A percentile compares a stretch with the other conserved stretches of the same genome.
Evolutionary conservation across 2,329 filamentous ascomycete genomes (phyloP).

Genomic region (Leptographium procerum): DNA sequence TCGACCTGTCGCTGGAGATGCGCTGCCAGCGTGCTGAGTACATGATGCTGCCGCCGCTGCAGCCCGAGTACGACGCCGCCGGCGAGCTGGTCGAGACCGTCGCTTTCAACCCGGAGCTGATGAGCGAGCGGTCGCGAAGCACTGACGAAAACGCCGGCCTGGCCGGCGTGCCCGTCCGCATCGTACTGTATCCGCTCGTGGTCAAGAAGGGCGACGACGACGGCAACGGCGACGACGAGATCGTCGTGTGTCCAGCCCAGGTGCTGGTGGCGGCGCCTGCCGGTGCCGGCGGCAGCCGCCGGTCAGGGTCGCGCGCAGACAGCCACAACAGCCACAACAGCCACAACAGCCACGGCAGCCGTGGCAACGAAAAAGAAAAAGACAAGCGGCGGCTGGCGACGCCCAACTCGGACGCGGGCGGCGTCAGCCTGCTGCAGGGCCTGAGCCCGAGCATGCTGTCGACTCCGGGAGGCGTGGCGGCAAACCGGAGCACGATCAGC

Average conservation of each 20-base stretch:
- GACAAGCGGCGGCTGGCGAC: slow-evolving; percentile 24
- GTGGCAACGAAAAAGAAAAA: background rate
- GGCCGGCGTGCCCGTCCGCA: slow-evolving; percentile 68
- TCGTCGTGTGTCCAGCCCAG: slow-evolving; percentile 90
- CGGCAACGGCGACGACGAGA: slow-evolving; percentile 82
- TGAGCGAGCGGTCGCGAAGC: slow-evolving; percentile 67
- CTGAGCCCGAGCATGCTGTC: slow-evolving; percentile 10
- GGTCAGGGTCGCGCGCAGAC: slow-evolving; percentile 6
- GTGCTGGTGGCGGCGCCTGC: slow-evolving; percentile 60
- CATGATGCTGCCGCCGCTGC: slow-evolving; percentile 92
- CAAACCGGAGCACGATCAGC: slow-evolving; percentile 23
- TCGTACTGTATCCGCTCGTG: slow-evolving; percentile 91
- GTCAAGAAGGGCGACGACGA: slow-evolving; percentile 90
- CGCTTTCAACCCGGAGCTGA: slow-evolving; percentile 81
- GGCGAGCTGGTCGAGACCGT: slow-evolving; percentile 83
- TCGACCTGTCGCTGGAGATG: slow-evolving; percentile 91
- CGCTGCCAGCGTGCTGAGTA: slow-evolving; percentile 93
- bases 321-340: background rate
- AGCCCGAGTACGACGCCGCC: slow-evolving; percentile 88
- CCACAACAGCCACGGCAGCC: background rate
- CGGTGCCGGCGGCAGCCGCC: slow-evolving; percentile 1
- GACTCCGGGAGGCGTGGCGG: slow-evolving; percentile 26
- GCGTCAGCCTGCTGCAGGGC: slow-evolving; percentile 23
- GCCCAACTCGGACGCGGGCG: slow-evolving; percentile 41
- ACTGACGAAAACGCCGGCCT: slow-evolving; percentile 26